Conservation (phyloP, 2,329 filamentous ascomycete species). For the Beauveria rudraprayagi region DNA sequence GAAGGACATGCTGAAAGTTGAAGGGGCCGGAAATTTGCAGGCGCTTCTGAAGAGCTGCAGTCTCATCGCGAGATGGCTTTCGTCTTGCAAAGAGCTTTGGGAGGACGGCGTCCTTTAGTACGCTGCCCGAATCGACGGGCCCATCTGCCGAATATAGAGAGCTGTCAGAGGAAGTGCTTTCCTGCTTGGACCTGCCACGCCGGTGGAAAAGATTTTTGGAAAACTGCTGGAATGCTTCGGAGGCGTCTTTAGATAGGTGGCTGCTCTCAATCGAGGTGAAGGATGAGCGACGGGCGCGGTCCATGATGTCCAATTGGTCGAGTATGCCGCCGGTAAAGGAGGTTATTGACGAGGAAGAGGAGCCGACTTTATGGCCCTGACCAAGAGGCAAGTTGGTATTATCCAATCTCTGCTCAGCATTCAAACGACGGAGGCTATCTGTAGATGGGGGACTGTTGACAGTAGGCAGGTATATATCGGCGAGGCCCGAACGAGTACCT, state of each 20-base stretch:
- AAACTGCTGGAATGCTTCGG: constrained; percentile 52
- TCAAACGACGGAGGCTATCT: constrained; percentile 49
- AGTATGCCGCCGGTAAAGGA: constrained; percentile 32
- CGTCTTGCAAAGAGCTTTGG: constrained; percentile 45
- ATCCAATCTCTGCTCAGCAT: constrained; percentile 49
- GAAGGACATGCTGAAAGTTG: constrained; percentile 59
- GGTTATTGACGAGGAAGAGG: constrained; percentile 47
- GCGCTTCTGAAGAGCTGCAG: constrained; percentile 25
- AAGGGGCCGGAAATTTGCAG: constrained; percentile 54
- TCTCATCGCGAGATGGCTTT: constrained; percentile 30
- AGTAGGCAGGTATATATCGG: constrained; percentile 47
- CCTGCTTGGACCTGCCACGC: constrained; percentile 40
- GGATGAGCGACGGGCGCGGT: constrained; percentile 48
- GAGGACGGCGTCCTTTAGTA: constrained; percentile 37
- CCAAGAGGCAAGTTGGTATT: constrained; percentile 35
- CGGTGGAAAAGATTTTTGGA: constrained; percentile 53
- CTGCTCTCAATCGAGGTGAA: constrained; percentile 45
- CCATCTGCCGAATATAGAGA: constrained; percentile 41
- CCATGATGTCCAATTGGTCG: constrained; percentile 41
- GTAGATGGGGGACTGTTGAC: constrained; percentile 55
- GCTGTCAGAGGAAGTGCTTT: constrained; percentile 40
- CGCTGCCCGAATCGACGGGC: constrained; percentile 25
- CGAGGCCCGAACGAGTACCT: constrained; percentile 15
- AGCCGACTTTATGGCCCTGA: constrained; percentile 30
- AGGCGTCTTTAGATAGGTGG: constrained; percentile 44